phyloP scores from a whole-genome alignment of 345 rosid genomes.

The Salix udensis region DNA sequence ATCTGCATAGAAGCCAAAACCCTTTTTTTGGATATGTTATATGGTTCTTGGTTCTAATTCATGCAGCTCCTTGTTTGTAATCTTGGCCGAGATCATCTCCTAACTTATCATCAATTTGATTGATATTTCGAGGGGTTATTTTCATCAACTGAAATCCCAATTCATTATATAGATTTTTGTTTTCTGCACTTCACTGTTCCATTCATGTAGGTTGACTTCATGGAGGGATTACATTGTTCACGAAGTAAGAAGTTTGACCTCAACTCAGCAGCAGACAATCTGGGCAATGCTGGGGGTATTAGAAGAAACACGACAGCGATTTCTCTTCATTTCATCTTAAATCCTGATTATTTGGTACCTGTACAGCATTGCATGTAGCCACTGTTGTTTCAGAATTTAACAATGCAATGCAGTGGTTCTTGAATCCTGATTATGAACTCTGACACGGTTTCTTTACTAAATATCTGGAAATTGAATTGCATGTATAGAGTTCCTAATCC shows the following conservation, averaged over 20 bases:
- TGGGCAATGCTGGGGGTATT: too few species aligned
- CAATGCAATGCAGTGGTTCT: background rate
- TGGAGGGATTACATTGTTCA: background rate
- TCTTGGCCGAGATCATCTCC: background rate
- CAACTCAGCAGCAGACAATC: background rate
- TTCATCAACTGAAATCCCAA: background rate
- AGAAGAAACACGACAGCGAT: too few species aligned
- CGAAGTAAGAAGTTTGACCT: background rate
- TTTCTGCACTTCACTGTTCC: background rate
- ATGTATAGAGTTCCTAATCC: background rate
- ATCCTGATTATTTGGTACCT: background rate
- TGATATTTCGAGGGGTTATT: background rate
- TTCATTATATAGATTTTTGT: background rate
- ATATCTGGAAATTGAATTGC: background rate
- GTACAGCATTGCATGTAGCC: background rate
- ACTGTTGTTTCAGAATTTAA: background rate
- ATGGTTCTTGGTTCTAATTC: background rate
- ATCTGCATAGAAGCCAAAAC: background rate
- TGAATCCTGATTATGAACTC: too few species aligned
- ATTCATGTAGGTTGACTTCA: too few species aligned
- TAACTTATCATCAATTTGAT: background rate
- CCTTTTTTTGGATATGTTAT: background rate
- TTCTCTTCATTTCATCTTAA: background rate
- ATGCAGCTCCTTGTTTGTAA: background rate
- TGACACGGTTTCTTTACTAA: background rate